Evolutionary conservation across 78 protist species (phyloP).

Genomic region (Bodo saltans): DNA sequence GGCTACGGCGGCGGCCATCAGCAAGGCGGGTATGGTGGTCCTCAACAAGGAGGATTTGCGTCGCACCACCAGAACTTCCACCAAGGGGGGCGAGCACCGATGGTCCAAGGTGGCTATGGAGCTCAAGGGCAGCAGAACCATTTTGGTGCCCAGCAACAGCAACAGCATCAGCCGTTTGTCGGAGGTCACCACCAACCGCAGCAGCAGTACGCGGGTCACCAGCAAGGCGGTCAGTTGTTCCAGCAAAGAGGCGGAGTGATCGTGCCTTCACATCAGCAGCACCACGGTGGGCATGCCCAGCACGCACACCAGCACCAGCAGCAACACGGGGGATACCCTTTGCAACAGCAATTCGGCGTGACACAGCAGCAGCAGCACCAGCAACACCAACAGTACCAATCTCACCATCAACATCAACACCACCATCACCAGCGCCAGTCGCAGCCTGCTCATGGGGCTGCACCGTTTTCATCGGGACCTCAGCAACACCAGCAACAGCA

Average conservation of each 20-base stretch:
- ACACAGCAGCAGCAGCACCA: not conserved
- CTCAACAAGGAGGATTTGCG: no score
- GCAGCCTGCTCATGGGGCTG: not conserved
- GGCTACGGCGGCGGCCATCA: not conserved
- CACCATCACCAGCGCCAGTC: not conserved
- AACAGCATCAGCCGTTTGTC: not conserved
- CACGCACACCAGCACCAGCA: not conserved
- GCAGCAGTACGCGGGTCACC: not conserved
- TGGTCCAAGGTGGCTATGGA: not conserved
- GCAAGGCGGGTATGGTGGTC: not conserved
- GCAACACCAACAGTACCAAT: not conserved
- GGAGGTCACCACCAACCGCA: not conserved
- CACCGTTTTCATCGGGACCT: not conserved
- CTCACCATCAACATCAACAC: not conserved
- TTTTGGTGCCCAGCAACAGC: not conserved
- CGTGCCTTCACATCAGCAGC: not conserved
- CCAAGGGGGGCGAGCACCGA: no score
- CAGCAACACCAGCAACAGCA: conserved; percentile 1
- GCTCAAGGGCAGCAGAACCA: not conserved
- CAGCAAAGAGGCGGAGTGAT: not conserved
- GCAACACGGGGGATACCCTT: not conserved
- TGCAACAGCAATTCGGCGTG: not conserved
- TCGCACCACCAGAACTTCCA: no score
- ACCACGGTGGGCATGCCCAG: not conserved
- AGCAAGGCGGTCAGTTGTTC: not conserved